Evolutionary conservation across 495 filamentous ascomycete species (phyloP).

Genomic region (Penicillium mononematosum): DNA sequence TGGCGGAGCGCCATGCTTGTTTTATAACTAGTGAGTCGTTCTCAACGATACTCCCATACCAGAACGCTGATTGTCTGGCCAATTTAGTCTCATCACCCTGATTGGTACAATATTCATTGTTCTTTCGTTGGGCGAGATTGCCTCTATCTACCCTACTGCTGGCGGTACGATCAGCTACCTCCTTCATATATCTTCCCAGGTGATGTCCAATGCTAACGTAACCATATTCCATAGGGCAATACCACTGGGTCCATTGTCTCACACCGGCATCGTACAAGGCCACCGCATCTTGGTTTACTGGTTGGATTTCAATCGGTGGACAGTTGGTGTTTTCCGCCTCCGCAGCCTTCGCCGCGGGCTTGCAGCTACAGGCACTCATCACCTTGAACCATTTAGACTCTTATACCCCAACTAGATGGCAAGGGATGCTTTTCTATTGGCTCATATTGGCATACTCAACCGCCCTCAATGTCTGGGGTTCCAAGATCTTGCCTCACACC

Average conservation of each 20-base stretch:
- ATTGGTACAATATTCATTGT: conserved; percentile 26
- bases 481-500: conserved; percentile 26
- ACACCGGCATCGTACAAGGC: conserved; percentile 19
- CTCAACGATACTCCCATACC: not conserved
- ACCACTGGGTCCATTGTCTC: conserved; percentile 30
- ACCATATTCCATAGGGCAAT: conserved; percentile 19
- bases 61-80: not conserved
- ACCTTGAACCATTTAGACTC: conserved; percentile 27
- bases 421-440: conserved; percentile 31
- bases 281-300: conserved; percentile 28
- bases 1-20: conserved; percentile 34
- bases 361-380: conserved; percentile 27
- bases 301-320: conserved; percentile 33
- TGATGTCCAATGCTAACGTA: not conserved
- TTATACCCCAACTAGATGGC: conserved; percentile 22
- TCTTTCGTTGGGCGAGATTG: conserved; percentile 27
- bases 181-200: not conserved
- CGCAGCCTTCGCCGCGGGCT: conserved; percentile 27
- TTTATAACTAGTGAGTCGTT: conserved; percentile 31
- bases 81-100: conserved; percentile 21
- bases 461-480: conserved; percentile 23
- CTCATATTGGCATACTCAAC: conserved; percentile 21
- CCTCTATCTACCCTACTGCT: conserved; percentile 27
- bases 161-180: conserved; percentile 19
- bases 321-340: conserved; percentile 33